Conservation (phyloP, 148 eudicot species). For the Rhododendron griersonianum region DNA sequence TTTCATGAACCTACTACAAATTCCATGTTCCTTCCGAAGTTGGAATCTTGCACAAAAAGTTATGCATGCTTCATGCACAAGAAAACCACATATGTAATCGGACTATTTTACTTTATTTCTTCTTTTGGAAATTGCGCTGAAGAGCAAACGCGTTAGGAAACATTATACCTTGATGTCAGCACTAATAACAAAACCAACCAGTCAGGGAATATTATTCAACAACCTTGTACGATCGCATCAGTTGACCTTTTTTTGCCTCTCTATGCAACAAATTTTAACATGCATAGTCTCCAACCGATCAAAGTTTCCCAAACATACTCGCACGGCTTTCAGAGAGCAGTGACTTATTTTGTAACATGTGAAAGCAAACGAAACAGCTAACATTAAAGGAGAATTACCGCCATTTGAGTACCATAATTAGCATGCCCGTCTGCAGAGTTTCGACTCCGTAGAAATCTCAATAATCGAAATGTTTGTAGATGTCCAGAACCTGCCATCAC, state of each 20-base stretch:
- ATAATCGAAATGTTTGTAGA: conserved; percentile 67
- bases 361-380: background rate
- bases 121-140: background rate
- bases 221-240: background rate
- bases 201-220: background rate
- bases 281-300: background rate
- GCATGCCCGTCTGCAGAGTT: conserved; percentile 77
- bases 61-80: background rate
- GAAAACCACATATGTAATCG: background rate
- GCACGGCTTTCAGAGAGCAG: background rate
- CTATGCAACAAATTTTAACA: background rate
- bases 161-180: background rate
- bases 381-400: conserved; percentile 39
- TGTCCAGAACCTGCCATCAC: conserved; percentile 99
- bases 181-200: background rate
- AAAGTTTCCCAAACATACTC: background rate
- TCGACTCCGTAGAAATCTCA: conserved; percentile 79
- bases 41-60: background rate
- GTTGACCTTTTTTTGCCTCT: background rate
- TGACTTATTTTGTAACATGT: background rate
- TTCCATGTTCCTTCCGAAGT: background rate
- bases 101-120: background rate
- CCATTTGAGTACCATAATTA: conserved; percentile 85
- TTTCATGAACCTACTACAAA: background rate
- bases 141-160: background rate